Base-by-base conservation (phyloP, 345 rosid species). In the Moricandia moricandioides region DNA sequence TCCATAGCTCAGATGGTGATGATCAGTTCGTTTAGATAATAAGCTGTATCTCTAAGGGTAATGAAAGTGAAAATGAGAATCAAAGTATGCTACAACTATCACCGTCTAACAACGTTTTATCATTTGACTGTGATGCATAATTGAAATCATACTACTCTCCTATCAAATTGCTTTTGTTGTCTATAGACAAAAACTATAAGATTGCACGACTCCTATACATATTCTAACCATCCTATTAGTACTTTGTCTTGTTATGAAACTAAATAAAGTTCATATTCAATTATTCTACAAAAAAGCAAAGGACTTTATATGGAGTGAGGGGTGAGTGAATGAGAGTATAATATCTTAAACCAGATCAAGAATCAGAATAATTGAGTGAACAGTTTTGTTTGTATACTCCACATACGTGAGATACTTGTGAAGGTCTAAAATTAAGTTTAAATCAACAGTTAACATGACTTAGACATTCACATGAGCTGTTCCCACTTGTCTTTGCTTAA, bases 401-500 rank as follows among this genome's bases (percentile, higher is more conserved):
- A 71, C 57, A 49, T 77, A 71, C 80, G 72, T 78, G 76, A 78
- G 45, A 58, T 65, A 47, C 18, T 21, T 71, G 72, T 17, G 58
- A 64, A 77, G 49, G 43, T 77, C 81, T 62, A 71, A 59, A 58
- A 35, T 71, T 65, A 71, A 45, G 65, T 71, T 65, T 7, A 35
- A 59, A 70, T 57, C 14, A 66, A 78, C 76, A 45, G 30, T 59
- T 77, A 65, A 64, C 27, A 35, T 64, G 80, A 71, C 60, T 70
- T 13, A 18, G 61, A 58, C 67, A 71, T 60, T 77, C 13, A 12
- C 72, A 71, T 78, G 63, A 78, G 81, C 81, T 78, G 73, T 78
- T 78, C 77, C 77, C 81, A 78, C 77, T 78, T 66, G 73, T 49
- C 49, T 71, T 78, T 71, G 77, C 81, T 78, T 78, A 66, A 59